Conservation (phyloP, 2,329 filamentous ascomycete species). For the Lasiodiplodia sp. region DNA sequence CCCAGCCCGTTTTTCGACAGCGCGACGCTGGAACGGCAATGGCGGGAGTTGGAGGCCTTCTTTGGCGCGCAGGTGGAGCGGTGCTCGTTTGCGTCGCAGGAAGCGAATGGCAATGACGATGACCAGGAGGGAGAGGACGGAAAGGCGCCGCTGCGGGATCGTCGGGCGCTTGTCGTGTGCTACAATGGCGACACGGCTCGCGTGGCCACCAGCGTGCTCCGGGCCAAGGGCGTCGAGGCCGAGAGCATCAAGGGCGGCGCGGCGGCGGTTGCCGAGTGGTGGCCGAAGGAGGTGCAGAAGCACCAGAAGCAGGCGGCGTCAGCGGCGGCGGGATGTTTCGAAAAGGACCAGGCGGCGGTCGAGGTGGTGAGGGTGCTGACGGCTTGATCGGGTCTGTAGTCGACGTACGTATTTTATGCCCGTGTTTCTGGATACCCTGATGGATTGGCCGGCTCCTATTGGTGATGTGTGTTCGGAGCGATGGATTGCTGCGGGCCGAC, state of each 20-base stretch:
- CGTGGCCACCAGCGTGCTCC: constrained; percentile 61
- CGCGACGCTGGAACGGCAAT: constrained; percentile 53
- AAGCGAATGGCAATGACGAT: background rate
- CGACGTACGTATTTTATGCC: background rate
- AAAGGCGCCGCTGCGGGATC: background rate
- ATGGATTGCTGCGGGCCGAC: background rate
- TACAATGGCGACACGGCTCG: constrained; percentile 64
- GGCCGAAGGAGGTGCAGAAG: constrained; percentile 2
- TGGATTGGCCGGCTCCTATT: background rate
- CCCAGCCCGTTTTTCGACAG: constrained; percentile 58
- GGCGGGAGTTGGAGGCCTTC: constrained; percentile 55
- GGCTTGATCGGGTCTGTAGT: background rate
- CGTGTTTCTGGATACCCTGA: constrained; percentile 7
- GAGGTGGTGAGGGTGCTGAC: constrained; percentile 8
- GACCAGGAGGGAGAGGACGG: background rate
- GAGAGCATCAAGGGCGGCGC: constrained; percentile 31
- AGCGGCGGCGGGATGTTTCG: background rate
- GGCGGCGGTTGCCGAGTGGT: constrained; percentile 2
- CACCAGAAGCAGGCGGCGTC: background rate
- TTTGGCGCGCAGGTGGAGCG: constrained; percentile 41
- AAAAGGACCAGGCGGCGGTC: background rate
- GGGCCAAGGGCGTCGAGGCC: constrained; percentile 52
- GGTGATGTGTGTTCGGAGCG: background rate
- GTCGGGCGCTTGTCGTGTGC: constrained; percentile 57
- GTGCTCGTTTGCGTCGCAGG: constrained; percentile 39